Evolutionary conservation across 306 rosid genomes (phyloP), one percentile per base, ranked within the genome.

Genomic region (Cicer arietinum): DNA sequence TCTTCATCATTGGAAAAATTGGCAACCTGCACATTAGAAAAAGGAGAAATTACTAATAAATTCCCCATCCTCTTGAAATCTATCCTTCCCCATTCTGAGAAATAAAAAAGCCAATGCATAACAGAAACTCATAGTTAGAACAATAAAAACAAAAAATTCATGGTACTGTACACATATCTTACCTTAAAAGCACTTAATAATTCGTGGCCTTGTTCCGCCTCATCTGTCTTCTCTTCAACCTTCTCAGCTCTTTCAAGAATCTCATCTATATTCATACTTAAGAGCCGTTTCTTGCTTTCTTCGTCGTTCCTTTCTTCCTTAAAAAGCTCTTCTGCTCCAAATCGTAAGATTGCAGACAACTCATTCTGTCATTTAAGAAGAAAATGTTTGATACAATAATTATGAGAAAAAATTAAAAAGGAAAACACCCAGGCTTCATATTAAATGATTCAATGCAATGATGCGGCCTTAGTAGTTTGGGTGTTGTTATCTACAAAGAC

Each of bases 231-330:
- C 84, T 90, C 97, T 84, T 95, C 99, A 73, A 95, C 99, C 87
- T 92, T 89, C 85, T 95, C 99, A 6, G 99, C 99, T 81, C 98
- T 95, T 87, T 92, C 99, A 83, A 95, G 99, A 88, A 95, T 95
- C 84, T 95, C 99, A 76, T 95, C 99, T 74, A 95, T 95, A 85
- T 95, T 95, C 99, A 95, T 80, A 79, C 96, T 83, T 81, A 89
- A 79, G 57, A 95, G 97, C 58, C 88, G 79, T 79, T 92, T 95
- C 86, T 95, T 95, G 86, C 96, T 95, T 85, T 95, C 99, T 87
- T 95, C 99, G 3, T 92, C 99, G 80, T 76, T 95, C 83, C 84
- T 95, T 59, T 95, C 99, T 74, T 95, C 99, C 84, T 95, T 95
- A 74, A 95, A 95, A 76, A 95, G 99, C 73, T 95, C 99, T 83